phyloP scores from a whole-genome alignment of 179 eudicot species.

The Sideroxylon spinosum region DNA sequence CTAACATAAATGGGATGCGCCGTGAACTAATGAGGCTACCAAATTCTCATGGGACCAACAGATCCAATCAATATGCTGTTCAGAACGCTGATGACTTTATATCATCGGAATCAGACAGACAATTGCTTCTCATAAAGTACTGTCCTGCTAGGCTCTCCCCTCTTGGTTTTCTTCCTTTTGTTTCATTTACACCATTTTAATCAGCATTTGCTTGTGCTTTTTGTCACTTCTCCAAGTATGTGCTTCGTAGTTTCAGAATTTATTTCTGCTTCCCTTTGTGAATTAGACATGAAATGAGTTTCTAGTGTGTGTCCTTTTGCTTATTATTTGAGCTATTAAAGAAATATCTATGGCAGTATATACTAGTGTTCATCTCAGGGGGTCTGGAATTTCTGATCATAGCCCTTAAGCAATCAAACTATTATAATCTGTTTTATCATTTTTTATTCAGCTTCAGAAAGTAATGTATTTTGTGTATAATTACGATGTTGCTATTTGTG shows the following conservation, averaged over 20 bases:
- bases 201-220: background rate
- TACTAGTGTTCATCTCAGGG: conserved; percentile 3
- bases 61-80: conserved; percentile 44
- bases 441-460: background rate
- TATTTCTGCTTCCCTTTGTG: background rate
- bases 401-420: background rate
- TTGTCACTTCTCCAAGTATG: background rate
- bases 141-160: background rate
- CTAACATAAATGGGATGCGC: conserved; percentile 42
- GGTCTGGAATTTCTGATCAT: background rate
- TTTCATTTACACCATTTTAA: background rate
- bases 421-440: background rate
- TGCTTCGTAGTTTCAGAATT: background rate
- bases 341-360: background rate
- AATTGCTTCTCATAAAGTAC: conserved; percentile 79
- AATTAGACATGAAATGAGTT: background rate
- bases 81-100: conserved; percentile 67
- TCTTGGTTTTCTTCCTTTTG: background rate
- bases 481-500: background rate
- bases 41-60: conserved; percentile 46
- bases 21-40: conserved; percentile 82
- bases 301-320: background rate
- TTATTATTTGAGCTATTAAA: background rate
- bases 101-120: conserved; percentile 86
- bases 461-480: background rate